phyloP scores from a whole-genome alignment of 768 basidiomycete species.

The Suillus fuscotomentosus region DNA sequence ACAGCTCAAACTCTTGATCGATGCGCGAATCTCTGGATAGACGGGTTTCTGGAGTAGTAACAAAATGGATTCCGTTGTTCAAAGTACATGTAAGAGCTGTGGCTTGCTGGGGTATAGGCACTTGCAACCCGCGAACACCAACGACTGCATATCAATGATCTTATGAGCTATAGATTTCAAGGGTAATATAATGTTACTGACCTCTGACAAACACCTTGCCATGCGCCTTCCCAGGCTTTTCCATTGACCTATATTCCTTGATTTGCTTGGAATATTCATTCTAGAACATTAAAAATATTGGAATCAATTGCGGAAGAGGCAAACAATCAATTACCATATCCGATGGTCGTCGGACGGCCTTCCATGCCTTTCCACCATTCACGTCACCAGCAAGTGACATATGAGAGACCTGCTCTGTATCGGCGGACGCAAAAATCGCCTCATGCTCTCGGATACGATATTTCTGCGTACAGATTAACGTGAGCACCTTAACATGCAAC shows the following conservation, averaged over 20 bases:
- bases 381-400: conserved; percentile 77
- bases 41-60: conserved; percentile 81
- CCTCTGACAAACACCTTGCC: conserved; percentile 97
- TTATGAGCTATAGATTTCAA: not conserved
- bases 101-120: conserved; percentile 76
- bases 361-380: conserved; percentile 81
- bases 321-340: conserved; percentile 70
- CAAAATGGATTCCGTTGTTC: conserved; percentile 96
- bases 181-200: conserved; percentile 27
- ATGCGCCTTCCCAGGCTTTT: conserved; percentile 74
- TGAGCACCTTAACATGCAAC: conserved; percentile 9
- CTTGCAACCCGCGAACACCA: conserved; percentile 65
- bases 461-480: conserved; percentile 41
- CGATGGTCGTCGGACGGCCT: conserved; percentile 81
- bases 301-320: not conserved
- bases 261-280: conserved; percentile 95
- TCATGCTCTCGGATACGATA: conserved; percentile 83
- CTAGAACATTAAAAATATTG: conserved; percentile 38
- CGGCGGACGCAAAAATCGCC: conserved; percentile 80
- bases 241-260: conserved; percentile 72
- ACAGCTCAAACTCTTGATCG: conserved; percentile 92
- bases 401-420: conserved; percentile 69
- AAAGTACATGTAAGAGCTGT: conserved; percentile 83
- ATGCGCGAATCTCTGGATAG: conserved; percentile 60
- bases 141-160: conserved; percentile 50